phyloP scores from a whole-genome alignment of 2,329 filamentous ascomycete species.

The Nothomitra cinnamomea region DNA sequence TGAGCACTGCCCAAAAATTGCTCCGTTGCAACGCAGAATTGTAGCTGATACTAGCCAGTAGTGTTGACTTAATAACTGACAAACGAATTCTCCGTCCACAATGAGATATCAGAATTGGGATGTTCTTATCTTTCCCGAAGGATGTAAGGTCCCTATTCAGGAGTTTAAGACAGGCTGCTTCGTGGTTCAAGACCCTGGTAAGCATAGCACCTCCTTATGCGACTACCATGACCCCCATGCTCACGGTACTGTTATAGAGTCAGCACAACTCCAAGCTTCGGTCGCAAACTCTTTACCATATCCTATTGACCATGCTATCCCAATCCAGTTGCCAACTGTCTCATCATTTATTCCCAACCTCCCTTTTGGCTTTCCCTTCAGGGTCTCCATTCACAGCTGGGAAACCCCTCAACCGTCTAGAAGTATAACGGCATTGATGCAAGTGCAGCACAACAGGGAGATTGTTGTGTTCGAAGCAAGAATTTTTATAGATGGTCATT shows the following conservation, averaged over 20 bases:
- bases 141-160: conserved; percentile 52
- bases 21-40: not conserved
- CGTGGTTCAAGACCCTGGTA: conserved; percentile 36
- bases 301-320: not conserved
- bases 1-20: not conserved
- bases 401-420: conserved; percentile 41
- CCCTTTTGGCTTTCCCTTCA: conserved; percentile 39
- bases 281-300: not conserved
- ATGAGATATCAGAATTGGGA: conserved; percentile 88
- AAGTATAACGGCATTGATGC: conserved; percentile 35
- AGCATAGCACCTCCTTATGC: conserved; percentile 8
- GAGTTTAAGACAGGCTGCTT: conserved; percentile 72
- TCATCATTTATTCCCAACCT: conserved; percentile 57
- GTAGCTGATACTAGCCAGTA: not conserved
- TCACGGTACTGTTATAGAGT: conserved; percentile 1
- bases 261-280: not conserved
- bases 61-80: not conserved
- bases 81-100: conserved; percentile 14
- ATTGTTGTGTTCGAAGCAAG: conserved; percentile 45
- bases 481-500: conserved; percentile 49
- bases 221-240: not conserved
- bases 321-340: conserved; percentile 40
- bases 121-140: conserved; percentile 57
- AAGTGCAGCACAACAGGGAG: conserved; percentile 25
- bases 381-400: conserved; percentile 64